phyloP scores from a whole-genome alignment of 768 basidiomycete species.

The Steccherinum ochraceum region DNA sequence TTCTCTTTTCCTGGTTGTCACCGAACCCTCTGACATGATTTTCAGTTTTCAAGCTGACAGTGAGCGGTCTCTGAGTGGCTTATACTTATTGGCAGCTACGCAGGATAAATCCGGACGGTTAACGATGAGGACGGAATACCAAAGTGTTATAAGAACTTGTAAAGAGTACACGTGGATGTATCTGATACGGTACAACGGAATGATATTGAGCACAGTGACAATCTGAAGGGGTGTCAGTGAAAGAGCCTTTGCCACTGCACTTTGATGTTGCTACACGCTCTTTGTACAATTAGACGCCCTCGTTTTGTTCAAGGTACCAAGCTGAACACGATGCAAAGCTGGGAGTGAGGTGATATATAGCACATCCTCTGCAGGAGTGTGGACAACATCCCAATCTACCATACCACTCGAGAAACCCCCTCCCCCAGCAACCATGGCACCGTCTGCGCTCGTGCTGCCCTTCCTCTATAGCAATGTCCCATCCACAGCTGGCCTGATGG shows the following conservation, averaged over 20 bases:
- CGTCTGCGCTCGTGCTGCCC: neutral
- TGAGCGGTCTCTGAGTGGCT: neutral
- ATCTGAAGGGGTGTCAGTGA: neutral
- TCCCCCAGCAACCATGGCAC: no score
- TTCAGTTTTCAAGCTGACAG: constrained; percentile 14
- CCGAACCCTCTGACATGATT: neutral
- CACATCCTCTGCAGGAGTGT: neutral
- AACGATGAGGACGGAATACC: no score
- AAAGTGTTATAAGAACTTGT: no score
- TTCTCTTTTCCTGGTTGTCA: neutral
- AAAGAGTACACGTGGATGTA: no score
- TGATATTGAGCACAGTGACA: no score
- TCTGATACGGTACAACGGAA: no score
- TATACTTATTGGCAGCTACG: no score
- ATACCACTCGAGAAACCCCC: neutral
- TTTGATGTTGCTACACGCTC: neutral
- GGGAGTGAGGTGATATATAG: neutral
- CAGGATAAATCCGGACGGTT: no score
- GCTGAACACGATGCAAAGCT: neutral
- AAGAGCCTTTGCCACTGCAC: neutral
- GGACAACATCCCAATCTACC: neutral
- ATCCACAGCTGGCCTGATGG: constrained; percentile 1
- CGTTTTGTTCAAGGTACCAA: no score
- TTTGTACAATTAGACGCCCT: neutral
- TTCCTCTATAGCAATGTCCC: neutral